A percentile compares a stretch with the other conserved stretches of the same genome.
These are phyloP conservation scores for Helianthus annuus DNA, from an alignment of 129 eudicot species.

Conservation along the genomic window DNA sequence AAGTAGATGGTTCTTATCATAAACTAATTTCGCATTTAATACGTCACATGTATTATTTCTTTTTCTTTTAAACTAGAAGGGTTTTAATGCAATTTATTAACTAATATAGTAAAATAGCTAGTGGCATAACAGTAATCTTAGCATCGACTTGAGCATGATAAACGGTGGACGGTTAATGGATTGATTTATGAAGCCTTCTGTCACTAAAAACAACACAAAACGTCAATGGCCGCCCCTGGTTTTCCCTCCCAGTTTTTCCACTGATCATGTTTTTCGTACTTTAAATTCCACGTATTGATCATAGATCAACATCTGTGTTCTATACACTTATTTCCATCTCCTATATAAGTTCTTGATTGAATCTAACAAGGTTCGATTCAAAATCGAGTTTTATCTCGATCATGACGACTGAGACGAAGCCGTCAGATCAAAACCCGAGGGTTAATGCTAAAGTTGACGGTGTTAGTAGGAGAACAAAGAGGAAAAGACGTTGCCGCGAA, in stretches of 20 bases:
- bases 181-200: slow-evolving; percentile 11
- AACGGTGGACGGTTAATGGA: slow-evolving; percentile 36
- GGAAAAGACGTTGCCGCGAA: slow-evolving; percentile 43
- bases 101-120: not conserved
- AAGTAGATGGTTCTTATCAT: no score
- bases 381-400: not conserved
- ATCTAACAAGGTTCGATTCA: slow-evolving; percentile 11
- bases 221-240: slow-evolving; percentile 46
- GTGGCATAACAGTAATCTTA: slow-evolving; percentile 29
- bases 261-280: slow-evolving; percentile 20
- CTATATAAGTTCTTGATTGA: not conserved
- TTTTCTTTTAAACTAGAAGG: no score
- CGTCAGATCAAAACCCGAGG: slow-evolving; percentile 12
- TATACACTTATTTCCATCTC: no score
- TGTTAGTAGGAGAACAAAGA: slow-evolving; percentile 41
- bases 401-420: slow-evolving; percentile 35
- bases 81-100: no score
- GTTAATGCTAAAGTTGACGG: not conserved
- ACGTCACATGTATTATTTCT: no score
- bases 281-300: not conserved
- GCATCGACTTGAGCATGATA: not conserved
- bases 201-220: not conserved
- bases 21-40: no score
- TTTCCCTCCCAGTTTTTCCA: slow-evolving; percentile 30
- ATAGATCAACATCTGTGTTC: not conserved